These are phyloP conservation scores for Sporobolomyces phaffii DNA, from an alignment of 768 basidiomycete species.

Conservation along the genomic window DNA sequence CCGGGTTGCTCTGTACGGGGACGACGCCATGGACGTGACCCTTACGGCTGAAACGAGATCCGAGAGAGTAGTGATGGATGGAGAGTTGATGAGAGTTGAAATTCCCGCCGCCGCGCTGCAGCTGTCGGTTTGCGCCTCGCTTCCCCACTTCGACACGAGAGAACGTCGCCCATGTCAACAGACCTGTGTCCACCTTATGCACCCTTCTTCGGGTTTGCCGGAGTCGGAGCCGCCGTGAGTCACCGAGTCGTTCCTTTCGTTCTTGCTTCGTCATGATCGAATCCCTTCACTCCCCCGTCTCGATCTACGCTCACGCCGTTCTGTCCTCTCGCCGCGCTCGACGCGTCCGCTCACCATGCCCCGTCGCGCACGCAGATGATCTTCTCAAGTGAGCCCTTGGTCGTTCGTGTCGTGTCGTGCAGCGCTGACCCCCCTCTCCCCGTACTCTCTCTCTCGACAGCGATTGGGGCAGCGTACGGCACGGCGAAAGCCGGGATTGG, in stretches of 20 bases:
- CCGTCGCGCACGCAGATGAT: slow-evolving; percentile 94
- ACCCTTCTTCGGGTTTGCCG: slow-evolving; percentile 96
- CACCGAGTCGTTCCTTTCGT: not conserved
- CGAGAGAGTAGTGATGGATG: too few species aligned
- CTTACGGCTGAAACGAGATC: too few species aligned
- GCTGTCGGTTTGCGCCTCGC: too few species aligned
- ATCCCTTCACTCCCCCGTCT: too few species aligned
- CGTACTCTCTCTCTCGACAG: slow-evolving; percentile 48
- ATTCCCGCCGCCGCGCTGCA: too few species aligned
- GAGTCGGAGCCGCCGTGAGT: slow-evolving; percentile 84
- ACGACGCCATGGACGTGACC: too few species aligned
- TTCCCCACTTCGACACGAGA: too few species aligned
- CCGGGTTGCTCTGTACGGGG: too few species aligned
- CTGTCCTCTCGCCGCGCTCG: too few species aligned
- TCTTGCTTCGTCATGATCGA: not conserved
- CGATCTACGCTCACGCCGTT: too few species aligned
- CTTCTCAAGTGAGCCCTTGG: slow-evolving; percentile 70
- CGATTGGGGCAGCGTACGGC: slow-evolving; percentile 90
- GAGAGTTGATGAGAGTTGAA: too few species aligned
- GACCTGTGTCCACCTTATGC: slow-evolving; percentile 57
- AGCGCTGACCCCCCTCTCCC: slow-evolving; percentile 2
- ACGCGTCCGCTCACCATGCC: too few species aligned
- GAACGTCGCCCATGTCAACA: slow-evolving; percentile 26
- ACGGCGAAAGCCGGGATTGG: slow-evolving; percentile 96
- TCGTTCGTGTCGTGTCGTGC: not conserved